Evolutionary conservation across 75 land plant species (phyloP).

Genomic region (Sequoia sempervirens): DNA sequence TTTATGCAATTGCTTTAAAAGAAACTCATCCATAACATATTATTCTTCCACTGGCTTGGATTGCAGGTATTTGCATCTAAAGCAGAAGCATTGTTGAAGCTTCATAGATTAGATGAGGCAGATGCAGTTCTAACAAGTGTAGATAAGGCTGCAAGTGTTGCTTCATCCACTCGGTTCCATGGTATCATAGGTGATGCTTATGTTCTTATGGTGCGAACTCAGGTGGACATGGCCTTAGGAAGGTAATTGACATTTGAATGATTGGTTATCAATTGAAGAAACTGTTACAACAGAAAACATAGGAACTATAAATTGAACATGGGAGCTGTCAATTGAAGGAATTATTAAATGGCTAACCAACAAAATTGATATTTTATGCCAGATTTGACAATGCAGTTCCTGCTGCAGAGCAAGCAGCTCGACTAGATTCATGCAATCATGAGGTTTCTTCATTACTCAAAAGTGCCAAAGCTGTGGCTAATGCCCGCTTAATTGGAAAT

Average conservation of each 20-base stretch:
- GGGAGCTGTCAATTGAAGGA: background rate
- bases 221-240: constrained; percentile 55
- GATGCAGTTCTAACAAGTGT: constrained; percentile 40
- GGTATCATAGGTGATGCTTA: constrained; percentile 26
- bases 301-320: background rate
- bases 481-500: constrained; percentile 71
- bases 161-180: constrained; percentile 4
- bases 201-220: constrained; percentile 35
- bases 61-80: constrained; percentile 70
- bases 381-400: constrained; percentile 88
- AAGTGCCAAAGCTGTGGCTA: constrained; percentile 59
- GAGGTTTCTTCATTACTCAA: constrained; percentile 44
- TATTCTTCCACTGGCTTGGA: background rate
- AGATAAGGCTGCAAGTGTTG: constrained; percentile 32
- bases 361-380: constrained; percentile 16
- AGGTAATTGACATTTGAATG: constrained; percentile 31
- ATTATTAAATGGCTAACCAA: background rate
- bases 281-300: background rate
- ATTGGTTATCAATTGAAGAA: background rate
- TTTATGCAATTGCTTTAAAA: background rate
- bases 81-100: constrained; percentile 86
- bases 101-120: constrained; percentile 72
- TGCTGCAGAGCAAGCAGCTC: constrained; percentile 58
- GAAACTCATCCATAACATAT: background rate
- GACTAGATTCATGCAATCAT: constrained; percentile 44